A percentile compares a stretch with the other conserved stretches of the same genome.
Evolutionary conservation across 257 asterid species (phyloP).

Genomic region (Solanum ossicruentum): DNA sequence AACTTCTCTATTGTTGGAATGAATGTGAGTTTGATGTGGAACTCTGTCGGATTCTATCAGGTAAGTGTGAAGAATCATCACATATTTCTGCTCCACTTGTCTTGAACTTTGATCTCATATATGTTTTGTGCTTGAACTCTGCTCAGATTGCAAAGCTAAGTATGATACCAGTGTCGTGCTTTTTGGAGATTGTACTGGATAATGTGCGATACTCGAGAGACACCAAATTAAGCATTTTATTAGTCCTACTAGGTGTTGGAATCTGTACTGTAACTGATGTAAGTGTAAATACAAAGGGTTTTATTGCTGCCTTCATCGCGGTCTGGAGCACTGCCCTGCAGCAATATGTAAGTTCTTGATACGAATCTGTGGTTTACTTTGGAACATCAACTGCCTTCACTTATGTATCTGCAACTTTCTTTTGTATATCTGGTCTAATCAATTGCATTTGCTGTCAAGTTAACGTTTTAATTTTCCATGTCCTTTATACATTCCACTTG

Average conservation of each 20-base stretch:
- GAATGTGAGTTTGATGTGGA: conserved; percentile 78
- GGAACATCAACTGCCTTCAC: neutral
- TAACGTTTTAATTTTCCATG: neutral
- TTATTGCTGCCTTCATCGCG: conserved; percentile 53
- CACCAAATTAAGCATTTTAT: conserved; percentile 51
- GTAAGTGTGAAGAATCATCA: conserved; percentile 9
- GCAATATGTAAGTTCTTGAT: conserved; percentile 49
- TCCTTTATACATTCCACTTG: neutral
- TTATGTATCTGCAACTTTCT: neutral
- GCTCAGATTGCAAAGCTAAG: conserved; percentile 66
- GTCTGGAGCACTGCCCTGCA: conserved; percentile 61
- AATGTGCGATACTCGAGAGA: conserved; percentile 43
- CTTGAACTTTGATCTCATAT: neutral
- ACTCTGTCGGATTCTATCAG: conserved; percentile 74
- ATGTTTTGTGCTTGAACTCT: neutral
- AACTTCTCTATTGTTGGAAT: conserved; percentile 62
- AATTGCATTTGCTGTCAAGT: neutral
- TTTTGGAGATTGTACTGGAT: conserved; percentile 53
- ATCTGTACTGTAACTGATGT: conserved; percentile 62
- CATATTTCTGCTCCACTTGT: neutral
- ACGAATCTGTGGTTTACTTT: neutral
- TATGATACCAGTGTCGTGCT: conserved; percentile 50
- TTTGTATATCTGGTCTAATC: neutral
- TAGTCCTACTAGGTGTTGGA: conserved; percentile 63
- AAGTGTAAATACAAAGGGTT: conserved; percentile 52